These are phyloP conservation scores for Sphagnum contortum DNA, from an alignment of 225 moss, liverwort and hornwort genomes.

Conservation along the genomic window DNA sequence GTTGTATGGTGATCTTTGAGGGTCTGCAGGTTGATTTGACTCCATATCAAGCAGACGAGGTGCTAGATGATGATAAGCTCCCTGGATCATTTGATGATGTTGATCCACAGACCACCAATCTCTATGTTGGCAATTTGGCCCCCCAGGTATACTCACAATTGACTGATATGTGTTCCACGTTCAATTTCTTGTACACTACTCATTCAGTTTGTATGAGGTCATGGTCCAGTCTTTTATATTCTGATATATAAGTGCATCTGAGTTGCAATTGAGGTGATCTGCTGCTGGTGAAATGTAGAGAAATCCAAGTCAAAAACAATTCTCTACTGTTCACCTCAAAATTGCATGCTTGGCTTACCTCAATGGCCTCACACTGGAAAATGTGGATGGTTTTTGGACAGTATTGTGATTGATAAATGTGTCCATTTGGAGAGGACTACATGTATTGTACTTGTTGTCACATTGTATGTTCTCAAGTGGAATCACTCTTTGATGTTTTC, in stretches of 20 bases:
- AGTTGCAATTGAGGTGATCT: too few species aligned
- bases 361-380: too few species aligned
- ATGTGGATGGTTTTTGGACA: not conserved
- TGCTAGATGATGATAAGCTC: conserved; percentile 82
- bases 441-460: not conserved
- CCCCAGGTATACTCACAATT: conserved; percentile 60
- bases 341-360: too few species aligned
- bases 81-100: conserved; percentile 97
- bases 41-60: conserved; percentile 74
- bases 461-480: conserved; percentile 5
- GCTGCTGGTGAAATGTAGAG: not conserved
- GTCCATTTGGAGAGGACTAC: too few species aligned
- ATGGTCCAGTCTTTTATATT: too few species aligned
- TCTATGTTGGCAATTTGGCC: conserved; percentile 94
- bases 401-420: not conserved
- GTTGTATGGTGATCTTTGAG: not conserved
- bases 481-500: conserved; percentile 25
- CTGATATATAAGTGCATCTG: too few species aligned
- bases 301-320: too few species aligned
- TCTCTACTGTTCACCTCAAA: too few species aligned
- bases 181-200: too few species aligned
- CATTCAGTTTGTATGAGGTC: too few species aligned
- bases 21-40: conserved; percentile 49
- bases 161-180: not conserved
- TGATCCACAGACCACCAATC: conserved; percentile 97